Percentiles rank a stretch among this genome's conserved stretches.
Conservation (phyloP, 2,329 filamentous ascomycete species). For the Zymoseptoria brevis region DNA sequence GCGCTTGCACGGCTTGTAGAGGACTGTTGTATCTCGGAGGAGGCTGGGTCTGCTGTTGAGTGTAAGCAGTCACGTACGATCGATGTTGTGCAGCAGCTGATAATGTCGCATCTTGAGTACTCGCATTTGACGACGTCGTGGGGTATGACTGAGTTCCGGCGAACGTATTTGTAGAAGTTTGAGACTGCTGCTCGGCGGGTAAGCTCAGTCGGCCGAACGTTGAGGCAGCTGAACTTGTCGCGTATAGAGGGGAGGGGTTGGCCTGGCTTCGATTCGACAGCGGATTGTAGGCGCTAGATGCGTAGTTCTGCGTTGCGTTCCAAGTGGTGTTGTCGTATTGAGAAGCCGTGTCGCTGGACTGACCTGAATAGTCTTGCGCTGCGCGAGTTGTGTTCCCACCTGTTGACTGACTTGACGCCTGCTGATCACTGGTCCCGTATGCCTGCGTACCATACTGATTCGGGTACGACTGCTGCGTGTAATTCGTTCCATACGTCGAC, state of each 20-base stretch:
- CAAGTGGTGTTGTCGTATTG: conserved; percentile 14
- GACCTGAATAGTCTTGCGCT: conserved; percentile 16
- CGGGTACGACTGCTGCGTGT: conserved; percentile 11
- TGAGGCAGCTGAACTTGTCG: conserved; percentile 14
- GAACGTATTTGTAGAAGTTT: conserved; percentile 11
- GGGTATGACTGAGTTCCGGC: conserved; percentile 10
- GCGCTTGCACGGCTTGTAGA: conserved; percentile 24
- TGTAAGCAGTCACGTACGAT: conserved; percentile 14
- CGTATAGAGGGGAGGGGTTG: conserved; percentile 21
- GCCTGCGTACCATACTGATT: conserved; percentile 14
- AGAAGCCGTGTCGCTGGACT: conserved; percentile 6
- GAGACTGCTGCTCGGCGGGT: conserved; percentile 18
- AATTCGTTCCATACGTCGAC: conserved; percentile 9
- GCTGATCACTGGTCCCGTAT: conserved; percentile 16
- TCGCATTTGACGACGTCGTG: conserved; percentile 7
- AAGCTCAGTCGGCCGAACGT: conserved; percentile 19
- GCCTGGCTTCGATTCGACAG: conserved; percentile 14
- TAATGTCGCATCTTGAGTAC: conserved; percentile 16
- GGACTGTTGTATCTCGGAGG: conserved; percentile 26
- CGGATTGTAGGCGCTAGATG: conserved; percentile 10
- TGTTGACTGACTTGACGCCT: conserved; percentile 8
- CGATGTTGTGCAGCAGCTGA: conserved; percentile 11
- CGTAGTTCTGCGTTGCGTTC: conserved; percentile 5
- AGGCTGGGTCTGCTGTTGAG: conserved; percentile 13
- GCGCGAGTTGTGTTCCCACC: conserved; percentile 8